A percentile compares a stretch with the other conserved stretches of the same genome.
Conservation (phyloP, 2,329 filamentous ascomycete genomes). For the Aspergillaceae sp. region DNA sequence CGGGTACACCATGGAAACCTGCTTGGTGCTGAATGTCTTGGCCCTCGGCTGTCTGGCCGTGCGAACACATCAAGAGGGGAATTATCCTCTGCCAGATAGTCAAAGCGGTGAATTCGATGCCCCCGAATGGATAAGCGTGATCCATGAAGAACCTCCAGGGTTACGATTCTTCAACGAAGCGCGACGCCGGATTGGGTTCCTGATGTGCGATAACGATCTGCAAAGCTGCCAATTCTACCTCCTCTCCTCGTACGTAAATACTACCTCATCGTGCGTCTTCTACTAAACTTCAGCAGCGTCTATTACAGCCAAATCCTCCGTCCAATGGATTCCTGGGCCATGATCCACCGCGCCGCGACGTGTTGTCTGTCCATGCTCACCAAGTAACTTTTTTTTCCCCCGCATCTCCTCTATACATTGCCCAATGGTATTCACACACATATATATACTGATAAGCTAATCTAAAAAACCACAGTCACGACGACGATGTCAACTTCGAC, state of each 20-base stretch:
- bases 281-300: constrained; percentile 15
- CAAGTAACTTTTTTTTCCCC: constrained; percentile 22
- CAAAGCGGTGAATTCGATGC: constrained; percentile 26
- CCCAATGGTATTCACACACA: too few relatives aligned
- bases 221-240: constrained; percentile 47
- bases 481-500: constrained; percentile 37
- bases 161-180: constrained; percentile 49
- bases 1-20: constrained; percentile 45
- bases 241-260: constrained; percentile 34
- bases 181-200: constrained; percentile 43
- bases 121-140: constrained; percentile 30
- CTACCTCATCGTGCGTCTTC: too few relatives aligned
- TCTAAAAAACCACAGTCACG: constrained; percentile 12
- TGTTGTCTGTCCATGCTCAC: constrained; percentile 43
- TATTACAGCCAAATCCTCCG: constrained; percentile 47
- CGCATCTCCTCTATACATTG: not conserved
- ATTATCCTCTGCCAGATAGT: constrained; percentile 37
- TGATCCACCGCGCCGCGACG: constrained; percentile 44
- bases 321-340: constrained; percentile 47
- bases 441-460: not conserved
- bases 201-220: constrained; percentile 43
- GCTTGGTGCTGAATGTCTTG: constrained; percentile 43
- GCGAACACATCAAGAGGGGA: constrained; percentile 42
- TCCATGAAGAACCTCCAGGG: constrained; percentile 36
- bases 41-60: constrained; percentile 45